Evolutionary conservation across 148 eudicot species (phyloP).

Genomic region (Camellia sinensis): DNA sequence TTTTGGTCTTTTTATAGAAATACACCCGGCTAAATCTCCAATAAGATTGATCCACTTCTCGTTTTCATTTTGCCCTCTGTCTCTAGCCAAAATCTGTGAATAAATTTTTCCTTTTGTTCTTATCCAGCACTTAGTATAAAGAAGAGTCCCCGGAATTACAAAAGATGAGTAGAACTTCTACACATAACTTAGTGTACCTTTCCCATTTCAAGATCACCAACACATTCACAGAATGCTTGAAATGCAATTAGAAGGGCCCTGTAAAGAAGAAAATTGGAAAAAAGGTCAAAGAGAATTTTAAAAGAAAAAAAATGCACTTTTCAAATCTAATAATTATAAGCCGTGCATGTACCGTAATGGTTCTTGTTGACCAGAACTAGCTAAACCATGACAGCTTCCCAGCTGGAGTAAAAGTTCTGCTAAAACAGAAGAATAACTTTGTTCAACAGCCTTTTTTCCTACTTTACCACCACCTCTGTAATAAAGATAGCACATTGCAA

Average conservation of each 20-base stretch:
- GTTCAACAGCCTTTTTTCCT: constrained; percentile 89
- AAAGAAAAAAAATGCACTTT: constrained; percentile 3
- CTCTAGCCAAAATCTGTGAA: constrained; percentile 77
- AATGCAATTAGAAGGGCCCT: constrained; percentile 84
- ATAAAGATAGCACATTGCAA: constrained; percentile 3
- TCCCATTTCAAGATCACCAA: constrained; percentile 98
- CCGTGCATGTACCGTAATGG: constrained; percentile 57
- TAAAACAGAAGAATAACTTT: constrained; percentile 83
- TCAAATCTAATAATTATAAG: not conserved
- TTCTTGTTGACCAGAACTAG: constrained; percentile 76
- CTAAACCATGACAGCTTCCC: constrained; percentile 85
- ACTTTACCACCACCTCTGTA: constrained; percentile 95
- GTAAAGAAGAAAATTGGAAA: constrained; percentile 24
- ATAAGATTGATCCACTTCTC: constrained; percentile 88
- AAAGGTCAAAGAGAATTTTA: not conserved
- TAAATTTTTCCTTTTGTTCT: not conserved
- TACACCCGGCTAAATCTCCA: constrained; percentile 84
- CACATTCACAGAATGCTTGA: constrained; percentile 98
- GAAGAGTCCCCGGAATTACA: not conserved
- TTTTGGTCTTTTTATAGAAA: constrained; percentile 87
- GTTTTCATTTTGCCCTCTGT: constrained; percentile 70
- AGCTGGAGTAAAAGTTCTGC: constrained; percentile 83
- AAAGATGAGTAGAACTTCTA: constrained; percentile 3
- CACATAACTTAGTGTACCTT: constrained; percentile 47
- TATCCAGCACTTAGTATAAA: not conserved